Evolutionary conservation across 1,139 yeast species (phyloP).

Genomic region (Diutina siamensis): DNA sequence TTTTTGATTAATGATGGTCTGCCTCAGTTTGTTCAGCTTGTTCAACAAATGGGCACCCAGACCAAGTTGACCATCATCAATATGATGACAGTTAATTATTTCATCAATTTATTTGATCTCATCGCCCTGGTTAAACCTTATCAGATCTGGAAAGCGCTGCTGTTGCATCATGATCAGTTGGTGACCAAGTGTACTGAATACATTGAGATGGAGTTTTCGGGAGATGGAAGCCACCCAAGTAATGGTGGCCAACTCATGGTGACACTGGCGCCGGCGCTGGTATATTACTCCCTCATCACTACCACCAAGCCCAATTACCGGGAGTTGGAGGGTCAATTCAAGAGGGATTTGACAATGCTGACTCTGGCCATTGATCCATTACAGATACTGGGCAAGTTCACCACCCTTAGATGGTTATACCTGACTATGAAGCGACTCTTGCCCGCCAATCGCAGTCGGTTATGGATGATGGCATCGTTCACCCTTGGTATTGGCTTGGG

Average conservation of each 20-base stretch:
- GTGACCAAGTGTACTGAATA: background rate
- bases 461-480: slow-evolving; percentile 5
- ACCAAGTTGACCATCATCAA: slow-evolving; percentile 30
- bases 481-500: slow-evolving; percentile 4
- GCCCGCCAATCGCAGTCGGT: background rate
- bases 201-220: slow-evolving; percentile 2
- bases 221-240: background rate
- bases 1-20: slow-evolving; percentile 34
- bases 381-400: slow-evolving; percentile 1
- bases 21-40: slow-evolving; percentile 17
- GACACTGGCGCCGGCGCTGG: slow-evolving; percentile 5
- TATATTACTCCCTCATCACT: background rate
- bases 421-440: background rate
- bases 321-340: background rate
- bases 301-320: background rate
- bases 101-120: slow-evolving; percentile 27
- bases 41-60: slow-evolving; percentile 9
- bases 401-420: background rate
- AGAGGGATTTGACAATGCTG: slow-evolving; percentile 1
- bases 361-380: slow-evolving; percentile 4
- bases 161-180: slow-evolving; percentile 9
- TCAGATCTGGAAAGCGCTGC: slow-evolving; percentile 32
- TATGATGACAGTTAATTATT: slow-evolving; percentile 30
- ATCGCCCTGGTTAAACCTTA: slow-evolving; percentile 23
- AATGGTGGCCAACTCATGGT: background rate